Conservation (phyloP, 305 asterid species). For the Solanum hybrid region DNA sequence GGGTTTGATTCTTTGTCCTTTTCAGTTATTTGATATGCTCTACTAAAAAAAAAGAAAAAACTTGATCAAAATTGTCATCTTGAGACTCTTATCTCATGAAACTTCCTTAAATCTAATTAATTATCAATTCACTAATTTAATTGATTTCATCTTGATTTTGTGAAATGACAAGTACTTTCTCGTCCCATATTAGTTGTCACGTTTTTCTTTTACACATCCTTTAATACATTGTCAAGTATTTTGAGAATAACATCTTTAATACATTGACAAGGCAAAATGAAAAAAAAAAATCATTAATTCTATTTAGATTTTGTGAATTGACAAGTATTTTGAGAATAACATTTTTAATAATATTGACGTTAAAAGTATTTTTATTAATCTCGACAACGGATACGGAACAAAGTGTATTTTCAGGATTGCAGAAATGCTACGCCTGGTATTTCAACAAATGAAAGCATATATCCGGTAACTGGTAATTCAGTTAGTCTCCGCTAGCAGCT, state of each 20-base stretch:
- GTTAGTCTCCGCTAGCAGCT: neutral
- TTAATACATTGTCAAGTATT: neutral
- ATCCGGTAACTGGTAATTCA: neutral
- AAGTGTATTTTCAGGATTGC: neutral
- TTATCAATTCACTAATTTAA: neutral
- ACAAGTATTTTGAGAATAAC: neutral
- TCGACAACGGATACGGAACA: neutral
- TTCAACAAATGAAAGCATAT: neutral
- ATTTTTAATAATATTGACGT: neutral
- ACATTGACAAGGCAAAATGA: neutral
- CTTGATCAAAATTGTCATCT: neutral
- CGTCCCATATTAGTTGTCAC: neutral
- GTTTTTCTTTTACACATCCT: neutral
- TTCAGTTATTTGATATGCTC: neutral
- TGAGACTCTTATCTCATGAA: neutral
- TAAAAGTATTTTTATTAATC: neutral
- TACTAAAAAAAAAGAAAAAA: no score
- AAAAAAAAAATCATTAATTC: neutral
- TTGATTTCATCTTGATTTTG: neutral
- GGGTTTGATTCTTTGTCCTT: neutral
- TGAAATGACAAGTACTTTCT: neutral
- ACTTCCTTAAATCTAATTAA: neutral
- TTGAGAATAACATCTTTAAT: neutral
- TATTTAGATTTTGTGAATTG: neutral
- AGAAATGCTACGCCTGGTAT: neutral